Base-by-base conservation (phyloP, 306 rosid species). In the Cicer judaicum region DNA sequence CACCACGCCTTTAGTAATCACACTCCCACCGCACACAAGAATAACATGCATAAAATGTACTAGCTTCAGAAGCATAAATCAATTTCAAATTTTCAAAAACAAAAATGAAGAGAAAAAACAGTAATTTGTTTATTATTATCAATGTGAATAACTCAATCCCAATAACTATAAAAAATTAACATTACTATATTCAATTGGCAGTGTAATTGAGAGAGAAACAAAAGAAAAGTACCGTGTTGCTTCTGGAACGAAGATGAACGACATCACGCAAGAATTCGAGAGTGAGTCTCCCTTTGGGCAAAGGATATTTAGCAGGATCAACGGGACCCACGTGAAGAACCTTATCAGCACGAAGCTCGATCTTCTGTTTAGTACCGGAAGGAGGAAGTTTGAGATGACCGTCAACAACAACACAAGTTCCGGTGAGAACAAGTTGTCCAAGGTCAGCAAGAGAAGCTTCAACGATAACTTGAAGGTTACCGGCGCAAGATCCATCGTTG, bases 241-340 rank as follows among this genome's bases (percentile, higher is more conserved):
- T 92, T 76, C 96, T 83, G 13, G 98, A 74, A 63, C 99, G 99
- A 74, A 95, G 89, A 78, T 95, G 99, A 59, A 95, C 97, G 52
- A 54, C 46, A 55, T 95, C 98, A 60, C 99, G 84, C 16, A 95
- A 82, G 76, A 83, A 80, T 77, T 92, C 99, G 11, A 90, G 98
- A 61, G 91, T 72, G 79, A 95, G 93, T 71, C 73, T 90, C 29
- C 77, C 85, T 79, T 95, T 95, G 24, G 96, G 99, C 64, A 95
- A 68, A 0, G 99, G 99, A 65, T 94, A 94, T 68, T 84, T 90
- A 6, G 95, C 85, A 6, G 99, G 98, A 77, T 92, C 99, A 15
- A 92, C 98, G 0, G 72, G 84, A 34, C 99, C 99, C 5, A 94
- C 91, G 42, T 94, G 99, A 13, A 94, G 47, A 8, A 92, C 91